Evolutionary conservation across 768 basidiomycete genomes (phyloP).

Genomic region (Agrocybe praecox): DNA sequence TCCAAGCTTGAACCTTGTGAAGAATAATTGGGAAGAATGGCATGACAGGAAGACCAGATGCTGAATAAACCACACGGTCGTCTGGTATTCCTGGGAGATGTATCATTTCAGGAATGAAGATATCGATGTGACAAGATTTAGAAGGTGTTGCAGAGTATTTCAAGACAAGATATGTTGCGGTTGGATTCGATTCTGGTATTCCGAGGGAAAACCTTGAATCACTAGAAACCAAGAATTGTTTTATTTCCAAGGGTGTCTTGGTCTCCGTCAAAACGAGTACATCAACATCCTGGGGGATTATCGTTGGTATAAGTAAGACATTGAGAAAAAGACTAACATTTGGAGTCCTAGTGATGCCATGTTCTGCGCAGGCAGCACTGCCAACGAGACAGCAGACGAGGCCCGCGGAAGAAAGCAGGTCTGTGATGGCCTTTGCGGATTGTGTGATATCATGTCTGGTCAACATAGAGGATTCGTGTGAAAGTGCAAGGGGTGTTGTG

Average conservation of each 20-base stretch:
- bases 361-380: slow-evolving; percentile 7
- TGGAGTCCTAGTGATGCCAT: slow-evolving; percentile 6
- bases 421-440: not conserved
- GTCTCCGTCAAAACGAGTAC: slow-evolving; percentile 12
- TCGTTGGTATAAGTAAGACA: not conserved
- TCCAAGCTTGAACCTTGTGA: slow-evolving; percentile 8
- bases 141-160: slow-evolving; percentile 13
- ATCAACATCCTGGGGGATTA: slow-evolving; percentile 16
- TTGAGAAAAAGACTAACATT: not conserved
- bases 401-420: not conserved
- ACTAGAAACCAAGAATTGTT: slow-evolving; percentile 6
- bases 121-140: slow-evolving; percentile 15
- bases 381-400: slow-evolving; percentile 6
- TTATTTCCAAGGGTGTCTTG: slow-evolving; percentile 4
- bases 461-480: slow-evolving; percentile 18
- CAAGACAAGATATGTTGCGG: slow-evolving; percentile 13
- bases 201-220: slow-evolving; percentile 7
- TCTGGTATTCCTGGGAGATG: slow-evolving; percentile 17
- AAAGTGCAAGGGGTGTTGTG: slow-evolving; percentile 21
- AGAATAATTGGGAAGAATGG: slow-evolving; percentile 7
- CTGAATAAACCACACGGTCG: slow-evolving; percentile 2
- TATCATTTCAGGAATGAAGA: slow-evolving; percentile 19
- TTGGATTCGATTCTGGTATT: slow-evolving; percentile 11
- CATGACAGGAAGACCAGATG: slow-evolving; percentile 3
- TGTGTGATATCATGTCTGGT: slow-evolving; percentile 1